Conservation (phyloP, 2,329 filamentous ascomycete genomes). For the Anthostomella pinea region DNA sequence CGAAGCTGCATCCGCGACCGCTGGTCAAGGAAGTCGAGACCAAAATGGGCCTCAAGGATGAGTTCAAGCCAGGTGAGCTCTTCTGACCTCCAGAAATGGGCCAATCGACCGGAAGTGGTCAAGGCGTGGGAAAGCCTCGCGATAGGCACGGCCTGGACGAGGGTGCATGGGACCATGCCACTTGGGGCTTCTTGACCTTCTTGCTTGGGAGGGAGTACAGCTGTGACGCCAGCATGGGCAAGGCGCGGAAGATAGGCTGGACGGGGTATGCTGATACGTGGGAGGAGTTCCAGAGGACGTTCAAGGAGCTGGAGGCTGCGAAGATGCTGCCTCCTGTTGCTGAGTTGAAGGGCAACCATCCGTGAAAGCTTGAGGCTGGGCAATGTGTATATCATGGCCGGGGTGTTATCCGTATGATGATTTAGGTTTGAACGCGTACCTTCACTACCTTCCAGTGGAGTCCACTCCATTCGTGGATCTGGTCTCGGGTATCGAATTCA, state of each 20-base stretch:
- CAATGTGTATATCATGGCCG: too few relatives aligned
- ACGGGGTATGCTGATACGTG: constrained; percentile 36
- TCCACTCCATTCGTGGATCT: too few relatives aligned
- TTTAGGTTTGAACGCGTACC: too few relatives aligned
- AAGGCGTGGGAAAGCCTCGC: constrained; percentile 38
- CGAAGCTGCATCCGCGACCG: constrained; percentile 24
- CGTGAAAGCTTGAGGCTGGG: too few relatives aligned
- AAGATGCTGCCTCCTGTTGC: constrained; percentile 22
- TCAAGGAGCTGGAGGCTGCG: constrained; percentile 25
- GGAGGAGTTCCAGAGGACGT: constrained; percentile 25
- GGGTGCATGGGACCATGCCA: constrained; percentile 38
- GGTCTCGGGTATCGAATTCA: too few relatives aligned
- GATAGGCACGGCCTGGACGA: constrained; percentile 36
- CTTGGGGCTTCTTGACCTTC: constrained; percentile 42
- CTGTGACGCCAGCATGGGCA: constrained; percentile 40
- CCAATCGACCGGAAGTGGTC: constrained; percentile 35
- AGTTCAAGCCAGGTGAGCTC: constrained; percentile 26
- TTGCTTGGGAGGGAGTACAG: constrained; percentile 41
- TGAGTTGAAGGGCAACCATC: constrained; percentile 5
- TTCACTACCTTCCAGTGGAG: too few relatives aligned
- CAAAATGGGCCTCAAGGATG: constrained; percentile 26
- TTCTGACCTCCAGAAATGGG: constrained; percentile 41
- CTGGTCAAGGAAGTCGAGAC: constrained; percentile 30
- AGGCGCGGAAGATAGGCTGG: constrained; percentile 42
- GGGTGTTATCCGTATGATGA: too few relatives aligned